Base-by-base conservation (phyloP, 2,329 filamentous ascomycete genomes). In the Fonsecaea pugnacius region DNA sequence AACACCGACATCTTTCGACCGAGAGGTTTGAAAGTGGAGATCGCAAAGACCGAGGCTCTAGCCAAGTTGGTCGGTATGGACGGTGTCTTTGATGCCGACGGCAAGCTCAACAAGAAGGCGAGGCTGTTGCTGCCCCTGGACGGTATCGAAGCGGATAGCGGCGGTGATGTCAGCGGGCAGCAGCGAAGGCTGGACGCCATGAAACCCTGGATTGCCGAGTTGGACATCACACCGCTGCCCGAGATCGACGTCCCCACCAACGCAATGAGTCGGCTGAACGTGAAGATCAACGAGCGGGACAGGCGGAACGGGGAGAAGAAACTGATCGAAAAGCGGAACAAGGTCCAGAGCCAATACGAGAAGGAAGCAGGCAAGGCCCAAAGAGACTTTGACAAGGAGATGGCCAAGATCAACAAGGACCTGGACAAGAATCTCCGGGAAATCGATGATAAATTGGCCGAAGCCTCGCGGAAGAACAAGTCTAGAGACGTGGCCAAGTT, bases 1-100 rank as follows among this genome's bases (percentile, higher is more conserved):
- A 74, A 74, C 36, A 67, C 54, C 16, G 70, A 74, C 14, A 65
- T 74, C 4, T 74, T 74, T 30, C 63, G 55, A 0, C 69, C 72
- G 3, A 63, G 69, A 1, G 72, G 72, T 0, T 56, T 74, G 43
- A 70, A 67, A 27, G 68, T 69, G n/a, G 72, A 73, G 57, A 70
- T 74, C 55, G 73, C 68, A 2, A 72, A 71, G 48, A 46, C 73
- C 16, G 70, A 72, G 56, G 72, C 72, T 1, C 27, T 74, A n/a
- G 73, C 72, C 12, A 65, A 71, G 51, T 63, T 74, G 10, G 69
- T 70, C 1, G 66, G 68, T 2, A 70, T 74, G 2, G 73, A 73
- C 1, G 57, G 57, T 27, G 70, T 74, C 21, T 52, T 74, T 5
- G 66, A 72, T 60, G 62, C 61, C 0, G 60, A 67, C 24, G 73